These are phyloP conservation scores for Penstemon newberryi DNA, from an alignment of 257 asterid genomes.

Conservation along the genomic window DNA sequence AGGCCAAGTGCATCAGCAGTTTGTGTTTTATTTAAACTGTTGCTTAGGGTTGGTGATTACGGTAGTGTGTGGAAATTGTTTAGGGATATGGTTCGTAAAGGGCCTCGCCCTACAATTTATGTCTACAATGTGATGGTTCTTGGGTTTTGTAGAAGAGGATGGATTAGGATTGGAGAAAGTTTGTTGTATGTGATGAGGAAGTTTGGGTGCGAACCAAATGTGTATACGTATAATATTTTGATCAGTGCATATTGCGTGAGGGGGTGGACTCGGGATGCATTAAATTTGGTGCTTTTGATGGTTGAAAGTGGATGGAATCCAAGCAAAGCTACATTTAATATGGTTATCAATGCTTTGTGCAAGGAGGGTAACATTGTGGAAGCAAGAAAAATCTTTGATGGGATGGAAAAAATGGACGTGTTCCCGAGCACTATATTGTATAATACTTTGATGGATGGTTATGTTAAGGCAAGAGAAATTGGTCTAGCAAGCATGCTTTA, in stretches of 20 bases:
- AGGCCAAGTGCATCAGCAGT: slow-evolving; percentile 69
- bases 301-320: slow-evolving; percentile 67
- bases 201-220: slow-evolving; percentile 73
- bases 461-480: slow-evolving; percentile 76
- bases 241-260: slow-evolving; percentile 76
- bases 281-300: slow-evolving; percentile 63
- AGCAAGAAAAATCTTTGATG: slow-evolving; percentile 69
- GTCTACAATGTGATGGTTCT: slow-evolving; percentile 68
- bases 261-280: slow-evolving; percentile 66
- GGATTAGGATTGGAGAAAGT: slow-evolving; percentile 61
- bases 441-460: slow-evolving; percentile 85
- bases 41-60: slow-evolving; percentile 69
- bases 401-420: slow-evolving; percentile 61
- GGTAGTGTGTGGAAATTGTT: slow-evolving; percentile 78
- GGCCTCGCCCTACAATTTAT: slow-evolving; percentile 63
- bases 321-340: slow-evolving; percentile 57
- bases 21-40: slow-evolving; percentile 54
- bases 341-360: slow-evolving; percentile 67
- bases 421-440: slow-evolving; percentile 50
- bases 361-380: slow-evolving; percentile 75
- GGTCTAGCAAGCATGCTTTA: slow-evolving; percentile 58
- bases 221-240: slow-evolving; percentile 65
- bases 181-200: slow-evolving; percentile 68
- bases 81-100: slow-evolving; percentile 61
- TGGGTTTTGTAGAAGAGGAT: slow-evolving; percentile 80